These are phyloP conservation scores for Hypomyces perniciosus DNA, from an alignment of 2,329 filamentous ascomycete genomes.

Conservation along the genomic window DNA sequence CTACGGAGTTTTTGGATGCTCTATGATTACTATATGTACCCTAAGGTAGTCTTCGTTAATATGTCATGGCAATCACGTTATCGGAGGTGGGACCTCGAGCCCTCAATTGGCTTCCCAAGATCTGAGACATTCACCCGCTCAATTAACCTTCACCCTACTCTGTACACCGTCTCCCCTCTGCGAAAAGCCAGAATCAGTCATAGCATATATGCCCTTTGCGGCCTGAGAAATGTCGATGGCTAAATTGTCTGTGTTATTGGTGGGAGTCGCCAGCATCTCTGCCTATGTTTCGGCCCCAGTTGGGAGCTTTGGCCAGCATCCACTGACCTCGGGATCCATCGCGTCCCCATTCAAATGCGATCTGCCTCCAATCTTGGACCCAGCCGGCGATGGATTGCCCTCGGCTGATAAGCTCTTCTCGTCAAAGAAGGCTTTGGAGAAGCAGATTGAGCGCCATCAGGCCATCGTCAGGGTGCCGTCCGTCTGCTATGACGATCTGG, in stretches of 20 bases:
- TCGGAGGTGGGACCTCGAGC: no score
- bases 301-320: constrained; percentile 1
- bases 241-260: constrained; percentile 7
- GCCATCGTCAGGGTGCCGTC: constrained; percentile 50
- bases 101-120: no score
- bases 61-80: no score
- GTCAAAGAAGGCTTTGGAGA: constrained; percentile 27
- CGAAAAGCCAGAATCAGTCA: no score
- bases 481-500: constrained; percentile 51
- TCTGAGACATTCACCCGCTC: no score
- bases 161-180: no score
- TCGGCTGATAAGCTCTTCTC: constrained; percentile 27
- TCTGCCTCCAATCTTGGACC: constrained; percentile 28
- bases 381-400: constrained; percentile 27
- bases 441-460: constrained; percentile 44
- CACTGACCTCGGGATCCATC: neutral
- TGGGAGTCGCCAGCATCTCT: constrained; percentile 6
- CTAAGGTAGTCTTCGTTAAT: no score
- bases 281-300: constrained; percentile 5
- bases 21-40: no score
- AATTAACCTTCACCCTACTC: no score
- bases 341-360: constrained; percentile 25
- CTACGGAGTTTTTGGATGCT: no score
- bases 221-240: constrained; percentile 4
- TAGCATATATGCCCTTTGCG: no score